Conservation (phyloP, 805 yeast genomes). For the Cyberlindnera euphorbiiphila region DNA sequence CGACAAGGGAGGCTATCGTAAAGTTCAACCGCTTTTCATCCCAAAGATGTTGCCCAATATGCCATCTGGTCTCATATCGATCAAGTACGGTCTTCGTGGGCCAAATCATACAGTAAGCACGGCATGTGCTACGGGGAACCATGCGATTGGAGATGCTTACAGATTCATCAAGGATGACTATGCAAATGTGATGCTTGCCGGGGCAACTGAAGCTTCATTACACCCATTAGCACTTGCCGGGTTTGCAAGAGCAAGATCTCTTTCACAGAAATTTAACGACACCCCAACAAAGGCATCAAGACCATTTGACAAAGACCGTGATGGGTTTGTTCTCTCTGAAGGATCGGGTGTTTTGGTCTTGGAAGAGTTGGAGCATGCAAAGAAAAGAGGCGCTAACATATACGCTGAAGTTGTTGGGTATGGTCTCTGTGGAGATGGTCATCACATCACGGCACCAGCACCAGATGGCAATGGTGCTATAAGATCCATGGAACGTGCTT, state of each 20-base stretch:
- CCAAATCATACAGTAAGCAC: slow-evolving; percentile 87
- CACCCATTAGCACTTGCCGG: slow-evolving; percentile 89
- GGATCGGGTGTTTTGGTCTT: slow-evolving; percentile 82
- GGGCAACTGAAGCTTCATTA: slow-evolving; percentile 86
- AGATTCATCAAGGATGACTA: slow-evolving; percentile 75
- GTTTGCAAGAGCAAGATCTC: slow-evolving; percentile 83
- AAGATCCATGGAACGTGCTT: slow-evolving; percentile 77
- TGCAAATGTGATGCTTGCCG: slow-evolving; percentile 86
- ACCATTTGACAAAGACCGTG: slow-evolving; percentile 77
- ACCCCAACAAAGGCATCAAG: slow-evolving; percentile 66
- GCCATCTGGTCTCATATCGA: slow-evolving; percentile 92
- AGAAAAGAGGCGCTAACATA: slow-evolving; percentile 56
- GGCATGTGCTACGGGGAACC: slow-evolving; percentile 96
- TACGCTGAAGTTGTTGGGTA: slow-evolving; percentile 84
- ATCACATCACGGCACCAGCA: slow-evolving; percentile 89
- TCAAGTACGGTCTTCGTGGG: slow-evolving; percentile 71
- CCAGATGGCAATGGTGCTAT: slow-evolving; percentile 81
- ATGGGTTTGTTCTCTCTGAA: slow-evolving; percentile 91
- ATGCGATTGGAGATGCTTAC: slow-evolving; percentile 89
- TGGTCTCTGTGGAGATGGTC: slow-evolving; percentile 88
- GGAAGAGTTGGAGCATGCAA: slow-evolving; percentile 77
- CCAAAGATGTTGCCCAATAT: slow-evolving; percentile 83
- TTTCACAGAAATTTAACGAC: slow-evolving; percentile 61
- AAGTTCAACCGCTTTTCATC: slow-evolving; percentile 80
- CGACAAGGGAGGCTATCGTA: slow-evolving; percentile 50